These are phyloP conservation scores for Auricularia auricula-judae DNA, from an alignment of 768 basidiomycete genomes.

Conservation along the genomic window DNA sequence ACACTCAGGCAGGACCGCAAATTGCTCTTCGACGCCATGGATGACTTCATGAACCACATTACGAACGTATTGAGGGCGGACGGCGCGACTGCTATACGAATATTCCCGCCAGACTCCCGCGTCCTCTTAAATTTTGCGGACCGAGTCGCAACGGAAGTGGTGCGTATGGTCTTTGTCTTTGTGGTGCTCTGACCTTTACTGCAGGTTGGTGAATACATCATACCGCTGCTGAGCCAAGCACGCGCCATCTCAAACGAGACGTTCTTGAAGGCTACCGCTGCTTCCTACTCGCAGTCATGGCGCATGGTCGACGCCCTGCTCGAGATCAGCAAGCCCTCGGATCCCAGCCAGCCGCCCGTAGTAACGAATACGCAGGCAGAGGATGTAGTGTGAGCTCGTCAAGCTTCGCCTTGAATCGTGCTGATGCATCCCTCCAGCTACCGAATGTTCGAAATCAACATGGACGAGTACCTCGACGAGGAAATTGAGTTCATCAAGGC, in stretches of 20 bases:
- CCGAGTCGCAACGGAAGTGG: conserved; percentile 75
- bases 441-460: conserved; percentile 89
- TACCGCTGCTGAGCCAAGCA: conserved; percentile 63
- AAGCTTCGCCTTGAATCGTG: not conserved
- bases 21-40: conserved; percentile 90
- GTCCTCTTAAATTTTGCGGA: conserved; percentile 79
- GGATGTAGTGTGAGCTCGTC: conserved; percentile 62
- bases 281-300: conserved; percentile 82
- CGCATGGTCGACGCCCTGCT: conserved; percentile 71
- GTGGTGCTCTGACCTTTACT: not conserved
- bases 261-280: conserved; percentile 80
- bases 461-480: conserved; percentile 96
- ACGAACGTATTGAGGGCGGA: conserved; percentile 57
- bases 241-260: conserved; percentile 58
- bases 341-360: conserved; percentile 18
- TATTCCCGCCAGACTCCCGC: conserved; percentile 73
- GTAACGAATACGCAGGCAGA: conserved; percentile 51
- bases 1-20: conserved; percentile 35
- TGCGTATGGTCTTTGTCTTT: conserved; percentile 23
- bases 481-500: conserved; percentile 77
- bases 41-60: conserved; percentile 69
- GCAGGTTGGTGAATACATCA: conserved; percentile 82
- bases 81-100: conserved; percentile 68
- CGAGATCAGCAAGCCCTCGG: conserved; percentile 27
- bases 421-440: conserved; percentile 16